These are phyloP conservation scores for Vitrella brassicaformis DNA, from an alignment of 73 alveolate genomes.

Conservation along the genomic window DNA sequence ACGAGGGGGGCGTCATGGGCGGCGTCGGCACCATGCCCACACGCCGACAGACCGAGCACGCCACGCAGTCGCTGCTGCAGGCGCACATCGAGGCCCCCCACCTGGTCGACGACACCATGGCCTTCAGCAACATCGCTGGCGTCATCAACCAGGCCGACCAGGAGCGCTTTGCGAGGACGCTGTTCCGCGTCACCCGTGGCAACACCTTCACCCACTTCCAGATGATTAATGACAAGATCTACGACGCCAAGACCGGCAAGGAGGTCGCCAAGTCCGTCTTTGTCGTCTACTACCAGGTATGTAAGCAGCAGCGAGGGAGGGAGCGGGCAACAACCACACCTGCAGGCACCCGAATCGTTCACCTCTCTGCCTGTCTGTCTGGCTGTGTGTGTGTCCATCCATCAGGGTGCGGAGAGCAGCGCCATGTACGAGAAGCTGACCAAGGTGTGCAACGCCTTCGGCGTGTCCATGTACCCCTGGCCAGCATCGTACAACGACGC, in stretches of 20 bases:
- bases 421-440: slow-evolving; percentile 27
- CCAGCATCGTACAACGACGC: background rate
- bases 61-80: background rate
- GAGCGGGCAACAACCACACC: no score
- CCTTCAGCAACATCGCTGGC: background rate
- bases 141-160: background rate
- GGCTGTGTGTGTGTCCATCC: no score
- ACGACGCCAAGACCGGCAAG: slow-evolving; percentile 33
- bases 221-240: slow-evolving; percentile 9
- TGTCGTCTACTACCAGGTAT: slow-evolving; percentile 25
- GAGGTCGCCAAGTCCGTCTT: slow-evolving; percentile 23
- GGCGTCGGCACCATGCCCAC: background rate
- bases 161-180: slow-evolving; percentile 28
- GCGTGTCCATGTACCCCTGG: slow-evolving; percentile 29
- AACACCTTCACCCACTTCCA: slow-evolving; percentile 33
- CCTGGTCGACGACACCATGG: background rate
- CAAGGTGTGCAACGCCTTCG: slow-evolving; percentile 32
- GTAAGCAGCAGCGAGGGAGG: no score
- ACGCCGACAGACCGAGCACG: background rate
- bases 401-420: background rate
- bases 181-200: slow-evolving; percentile 33
- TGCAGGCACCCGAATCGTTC: no score
- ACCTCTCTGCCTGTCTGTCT: no score
- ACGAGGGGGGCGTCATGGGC: background rate
- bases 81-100: background rate